Conservation (phyloP, 2,329 filamentous ascomycete species). For the Daldinia sp. region DNA sequence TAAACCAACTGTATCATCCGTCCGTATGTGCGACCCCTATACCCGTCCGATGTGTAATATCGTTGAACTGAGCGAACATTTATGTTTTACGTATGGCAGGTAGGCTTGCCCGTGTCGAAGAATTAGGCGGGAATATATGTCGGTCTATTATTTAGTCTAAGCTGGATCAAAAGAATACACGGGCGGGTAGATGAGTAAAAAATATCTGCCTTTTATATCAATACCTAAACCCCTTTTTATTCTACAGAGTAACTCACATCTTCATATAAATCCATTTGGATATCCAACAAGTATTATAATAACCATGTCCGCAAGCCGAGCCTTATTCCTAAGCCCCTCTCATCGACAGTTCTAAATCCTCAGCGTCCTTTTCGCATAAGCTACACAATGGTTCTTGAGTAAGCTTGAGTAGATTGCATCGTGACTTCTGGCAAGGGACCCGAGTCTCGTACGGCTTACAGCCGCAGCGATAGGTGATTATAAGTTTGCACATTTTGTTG, state of each 20-base stretch:
- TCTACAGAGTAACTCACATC: too few relatives aligned
- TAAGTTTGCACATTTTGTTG: constrained; percentile 24
- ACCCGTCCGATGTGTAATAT: not conserved
- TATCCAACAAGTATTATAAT: too few relatives aligned
- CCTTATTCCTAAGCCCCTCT: too few relatives aligned
- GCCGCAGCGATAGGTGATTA: constrained; percentile 32
- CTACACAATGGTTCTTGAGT: constrained; percentile 14
- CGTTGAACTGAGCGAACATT: not conserved
- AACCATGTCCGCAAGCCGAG: too few relatives aligned
- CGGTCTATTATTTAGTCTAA: too few relatives aligned
- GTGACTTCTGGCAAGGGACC: constrained; percentile 12
- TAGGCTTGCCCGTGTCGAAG: not conserved
- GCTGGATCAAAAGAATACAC: not conserved
- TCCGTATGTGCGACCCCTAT: not conserved
- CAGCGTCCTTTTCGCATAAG: constrained; percentile 6
- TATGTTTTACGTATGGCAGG: not conserved
- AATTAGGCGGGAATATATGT: too few relatives aligned
- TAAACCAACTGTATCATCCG: not conserved
- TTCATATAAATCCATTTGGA: too few relatives aligned
- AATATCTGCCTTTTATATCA: too few relatives aligned
- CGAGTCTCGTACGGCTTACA: constrained; percentile 30
- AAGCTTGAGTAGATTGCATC: constrained; percentile 7
- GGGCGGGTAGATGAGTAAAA: not conserved
- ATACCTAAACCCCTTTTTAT: too few relatives aligned
- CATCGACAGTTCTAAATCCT: constrained; percentile 7